Base-by-base conservation (phyloP, 306 rosid species). In the Cucumis hystrix region DNA sequence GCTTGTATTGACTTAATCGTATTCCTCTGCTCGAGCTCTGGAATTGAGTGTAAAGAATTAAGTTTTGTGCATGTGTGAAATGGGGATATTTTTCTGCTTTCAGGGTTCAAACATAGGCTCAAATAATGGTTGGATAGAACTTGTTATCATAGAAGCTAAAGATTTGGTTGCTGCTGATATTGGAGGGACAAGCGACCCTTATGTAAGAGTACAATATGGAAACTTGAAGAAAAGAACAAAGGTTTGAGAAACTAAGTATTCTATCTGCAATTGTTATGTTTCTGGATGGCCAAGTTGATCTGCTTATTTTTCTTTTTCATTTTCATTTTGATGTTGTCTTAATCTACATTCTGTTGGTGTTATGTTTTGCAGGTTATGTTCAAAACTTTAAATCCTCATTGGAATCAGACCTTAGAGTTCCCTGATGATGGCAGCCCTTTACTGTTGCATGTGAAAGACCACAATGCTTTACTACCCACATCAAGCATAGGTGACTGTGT, bases 151-250 rank as follows among this genome's bases (percentile, higher is more conserved):
- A 60, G 99, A 91, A 84, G 99, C 88, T 30, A 92, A 81, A 78
- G 99, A 96, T 79, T 96, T 96, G 59, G 47, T 92, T 82, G 99
- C 97, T 6, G 99, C 99, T 25, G 99, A 96, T 86, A 84, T 96
- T 77, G 86, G 99, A 87, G 99, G 99, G 75, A 96, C 99, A 57
- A 96, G 99, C 79, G 99, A 96, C 85, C 99, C 99, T 4, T 96
- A 83, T 55, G 99, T 96, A 78, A 88, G 96, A 84, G 98, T 92
- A 39, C 92, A 92, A 6, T 92, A 92, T 43, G 99, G 99, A 77
- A 85, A 71, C 80, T 72, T 89, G 78, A 96, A 91, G 97, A 92
- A 76, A 89, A 87, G 78, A 80, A 96, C 98, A 30, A 96, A 96
- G 99, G 99, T 96, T 80, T 18, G 81, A 76, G 79, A 61, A 54